Base-by-base conservation (phyloP, 768 basidiomycete species). In the Lactarius vividus region DNA sequence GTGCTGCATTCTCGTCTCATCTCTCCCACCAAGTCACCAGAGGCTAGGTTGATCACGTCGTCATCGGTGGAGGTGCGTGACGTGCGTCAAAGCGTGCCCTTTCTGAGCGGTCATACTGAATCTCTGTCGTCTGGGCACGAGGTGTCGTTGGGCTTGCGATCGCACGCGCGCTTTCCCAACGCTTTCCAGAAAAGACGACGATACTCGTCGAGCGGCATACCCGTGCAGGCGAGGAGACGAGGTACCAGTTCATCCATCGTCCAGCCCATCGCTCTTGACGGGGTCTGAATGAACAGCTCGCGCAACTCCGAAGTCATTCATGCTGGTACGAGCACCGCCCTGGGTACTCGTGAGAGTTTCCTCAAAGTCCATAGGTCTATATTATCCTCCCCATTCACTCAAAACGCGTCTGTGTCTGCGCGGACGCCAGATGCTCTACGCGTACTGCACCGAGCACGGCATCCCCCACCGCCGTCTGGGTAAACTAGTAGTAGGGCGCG, bases 221-320 rank as follows among this genome's bases (percentile, higher is more conserved):
- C 13, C 80, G 79, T 57, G 85, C 85, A 3, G 96, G 96, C 1
- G 88, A 95, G 74, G 96, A 98, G 75, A 96, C 80, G 26, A 96
- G 93, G 92, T 87, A 71, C 53, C 72, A 39, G 29, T 46, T 59
- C 18, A 40, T 15, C 56, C 2, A 0, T 42, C 61, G 28, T 65
- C 53, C 46, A 57, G 20, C 37, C 23, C 44, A 23, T 10, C 54
- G 15, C 20, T 44, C 53, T 59, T 63, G n/a, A 67, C 60, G 53
- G 58, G 53, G 49, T 53, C 2, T 31, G 40, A 42, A 52, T 28
- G 13, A 37, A 58, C 57, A 95, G 94, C 74, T 94, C 92, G 46
- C 85, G 96, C 18, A 97, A 96, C 74, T 96, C 94, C 0, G 96
- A 97, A 73, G 96, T 98, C 28, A 90, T 98, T 31, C 96, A 98